Evolutionary conservation across 2,329 filamentous ascomycete genomes (phyloP), one percentile per base, ranked within the genome.

Genomic region (Cryphonectria japonica): DNA sequence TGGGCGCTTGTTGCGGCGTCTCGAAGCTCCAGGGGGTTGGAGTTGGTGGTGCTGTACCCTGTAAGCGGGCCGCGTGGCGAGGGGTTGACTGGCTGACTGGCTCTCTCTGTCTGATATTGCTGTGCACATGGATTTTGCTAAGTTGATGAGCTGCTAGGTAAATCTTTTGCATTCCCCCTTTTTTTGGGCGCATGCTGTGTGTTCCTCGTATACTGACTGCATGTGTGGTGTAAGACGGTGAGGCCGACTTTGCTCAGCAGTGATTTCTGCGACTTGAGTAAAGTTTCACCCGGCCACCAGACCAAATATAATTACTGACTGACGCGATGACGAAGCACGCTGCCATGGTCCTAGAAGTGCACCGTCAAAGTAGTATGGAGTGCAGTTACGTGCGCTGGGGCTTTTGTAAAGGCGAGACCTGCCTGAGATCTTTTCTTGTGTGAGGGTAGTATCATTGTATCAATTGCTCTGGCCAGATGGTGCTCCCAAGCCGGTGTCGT

Each of bases 401-500:
- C 29, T 52, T 57, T 22, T 7, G 43, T n/a, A 50, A 50, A 19
- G 32, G 46, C 57, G 46, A 54, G 64, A 66, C 46, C 32, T 54
- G 32, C 57, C 43, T 57, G 64, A 54, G 43, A 54, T 66, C 43
- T 16, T 66, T 50, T n/a, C 46, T 50, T 66, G 46, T 64, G 64
- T 26, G 32, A 43, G 39, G 11, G 14, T 8, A 19, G 16, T 11
- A 50, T 46, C 7, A 22, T 22, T 7, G 7, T 46, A 46, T 7
- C 8, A 50, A 6, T 50, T 50, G 16, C 46, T 50, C 22, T 50
- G 34, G 3, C 34, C 34, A 34, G 34, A 34, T 34, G 19, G 22
- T 50, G 46, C 22, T n/a, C 19, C 46, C 46, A n/a, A 50, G 8
- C 3, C 13, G 41, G 4, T 43, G 41, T 16, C 13, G 11, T 43